Evolutionary conservation across 495 filamentous ascomycete species (phyloP), one percentile per base, ranked within the genome.

Genomic region (Penicillium longicatenatum): DNA sequence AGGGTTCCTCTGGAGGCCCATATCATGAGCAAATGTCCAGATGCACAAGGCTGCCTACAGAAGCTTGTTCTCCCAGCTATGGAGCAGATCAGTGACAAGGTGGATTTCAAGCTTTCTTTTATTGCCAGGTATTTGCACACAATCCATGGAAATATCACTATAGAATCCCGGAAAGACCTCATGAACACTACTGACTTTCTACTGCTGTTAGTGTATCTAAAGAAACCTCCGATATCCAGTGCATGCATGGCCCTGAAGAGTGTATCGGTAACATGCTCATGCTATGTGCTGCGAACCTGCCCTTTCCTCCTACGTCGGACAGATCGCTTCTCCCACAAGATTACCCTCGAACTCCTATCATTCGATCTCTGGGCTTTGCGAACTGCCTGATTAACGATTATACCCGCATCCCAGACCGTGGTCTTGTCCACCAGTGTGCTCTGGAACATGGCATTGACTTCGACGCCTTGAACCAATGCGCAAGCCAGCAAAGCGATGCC

Each of bases 1-100:
- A 82, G 77, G 50, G 86, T 97, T 11, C 87, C 92, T 4, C 76
- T 98, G 9, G 94, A 98, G 67, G 89, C 90, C 54, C 91, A 95
- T 66, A 89, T 96, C 58, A 97, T 96, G 88, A 89, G 87, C 72
- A 97, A 98, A 77, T 98, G 94, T 64, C 94, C 94, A 1, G 91
- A 95, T 70, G 89, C 90, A 3, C 81, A 75, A 70, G 86, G 88
- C 67, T 97, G 94, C 67, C 79, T 98, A 6, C 83, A 85, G 47
- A 77, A 93, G 52, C 68, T 98, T 55, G 82, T 98, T 14, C 75
- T 97, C 2, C 94, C 95, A 2, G 83, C 90, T 3, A 96, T 98
- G 91, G 84, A 89, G 70, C 80, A 86, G 47, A 81, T 93, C 20
- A 80, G 82, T 53, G 81, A 88, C 54, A 95, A 94, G 67, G 93